These are phyloP conservation scores for Syzygium grande DNA, from an alignment of 345 rosid genomes.

Conservation along the genomic window DNA sequence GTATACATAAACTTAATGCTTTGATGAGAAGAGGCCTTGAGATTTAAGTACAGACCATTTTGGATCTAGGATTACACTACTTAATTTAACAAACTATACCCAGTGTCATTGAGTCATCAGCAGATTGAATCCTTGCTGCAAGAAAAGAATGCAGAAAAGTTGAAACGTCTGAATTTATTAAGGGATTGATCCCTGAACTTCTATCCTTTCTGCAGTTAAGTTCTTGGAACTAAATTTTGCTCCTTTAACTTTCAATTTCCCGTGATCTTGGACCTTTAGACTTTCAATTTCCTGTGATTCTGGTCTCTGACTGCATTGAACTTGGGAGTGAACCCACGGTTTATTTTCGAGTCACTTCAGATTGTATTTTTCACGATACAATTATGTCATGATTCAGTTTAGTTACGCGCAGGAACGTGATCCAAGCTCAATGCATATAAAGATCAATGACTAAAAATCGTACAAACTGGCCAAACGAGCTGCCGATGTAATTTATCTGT, in stretches of 20 bases:
- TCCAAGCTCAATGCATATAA: not conserved
- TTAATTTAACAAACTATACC: not conserved
- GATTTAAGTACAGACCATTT: not conserved
- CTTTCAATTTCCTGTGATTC: not conserved
- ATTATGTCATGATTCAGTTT: not conserved
- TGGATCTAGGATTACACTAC: not conserved
- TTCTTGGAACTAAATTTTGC: not conserved
- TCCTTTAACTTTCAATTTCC: not conserved
- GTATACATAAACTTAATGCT: not conserved
- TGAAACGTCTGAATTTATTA: not conserved
- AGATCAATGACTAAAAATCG: not conserved
- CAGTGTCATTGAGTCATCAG: not conserved
- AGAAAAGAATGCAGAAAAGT: not conserved
- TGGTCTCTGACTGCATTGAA: not conserved
- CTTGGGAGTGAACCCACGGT: not conserved
- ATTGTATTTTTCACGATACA: no score
- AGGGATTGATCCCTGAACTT: not conserved
- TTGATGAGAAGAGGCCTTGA: not conserved
- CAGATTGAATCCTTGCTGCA: not conserved
- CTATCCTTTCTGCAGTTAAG: not conserved
- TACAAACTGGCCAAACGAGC: no score
- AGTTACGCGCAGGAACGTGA: not conserved
- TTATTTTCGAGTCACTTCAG: no score
- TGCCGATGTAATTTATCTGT: not conserved
- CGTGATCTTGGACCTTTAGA: not conserved